These are phyloP conservation scores for Orbilia blumenaviensis DNA, from an alignment of 2,329 filamentous ascomycete genomes.

Conservation along the genomic window DNA sequence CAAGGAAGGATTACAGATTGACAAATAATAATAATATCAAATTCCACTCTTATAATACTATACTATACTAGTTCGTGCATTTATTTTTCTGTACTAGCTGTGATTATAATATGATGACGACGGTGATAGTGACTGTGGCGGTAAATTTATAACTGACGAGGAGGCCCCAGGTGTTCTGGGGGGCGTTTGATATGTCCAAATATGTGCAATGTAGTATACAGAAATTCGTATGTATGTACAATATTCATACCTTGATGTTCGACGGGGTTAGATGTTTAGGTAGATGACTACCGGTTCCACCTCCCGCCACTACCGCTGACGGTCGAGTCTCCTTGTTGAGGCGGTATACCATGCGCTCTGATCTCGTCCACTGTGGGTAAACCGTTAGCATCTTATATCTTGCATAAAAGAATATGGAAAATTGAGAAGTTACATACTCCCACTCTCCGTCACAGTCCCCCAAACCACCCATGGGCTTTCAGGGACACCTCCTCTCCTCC, in stretches of 20 bases:
- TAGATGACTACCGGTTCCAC: background rate
- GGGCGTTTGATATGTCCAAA: background rate
- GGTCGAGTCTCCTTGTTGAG: background rate
- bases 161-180: background rate
- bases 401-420: background rate
- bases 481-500: conserved; percentile 41
- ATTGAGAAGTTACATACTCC: conserved; percentile 20
- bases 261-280: background rate
- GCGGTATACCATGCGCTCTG: conserved; percentile 1
- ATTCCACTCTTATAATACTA: background rate
- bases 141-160: no score
- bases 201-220: conserved; percentile 19
- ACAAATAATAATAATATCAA: background rate
- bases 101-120: background rate
- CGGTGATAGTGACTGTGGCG: no score
- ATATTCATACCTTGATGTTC: background rate
- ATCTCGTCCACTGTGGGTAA: conserved; percentile 32
- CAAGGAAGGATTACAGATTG: background rate
- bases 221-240: conserved; percentile 9
- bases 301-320: background rate
- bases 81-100: background rate
- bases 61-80: no score
- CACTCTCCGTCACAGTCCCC: conserved; percentile 58
- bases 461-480: conserved; percentile 56
- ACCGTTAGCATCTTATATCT: background rate